phyloP scores from a whole-genome alignment of 768 basidiomycete species.

The Agaricus blazei region DNA sequence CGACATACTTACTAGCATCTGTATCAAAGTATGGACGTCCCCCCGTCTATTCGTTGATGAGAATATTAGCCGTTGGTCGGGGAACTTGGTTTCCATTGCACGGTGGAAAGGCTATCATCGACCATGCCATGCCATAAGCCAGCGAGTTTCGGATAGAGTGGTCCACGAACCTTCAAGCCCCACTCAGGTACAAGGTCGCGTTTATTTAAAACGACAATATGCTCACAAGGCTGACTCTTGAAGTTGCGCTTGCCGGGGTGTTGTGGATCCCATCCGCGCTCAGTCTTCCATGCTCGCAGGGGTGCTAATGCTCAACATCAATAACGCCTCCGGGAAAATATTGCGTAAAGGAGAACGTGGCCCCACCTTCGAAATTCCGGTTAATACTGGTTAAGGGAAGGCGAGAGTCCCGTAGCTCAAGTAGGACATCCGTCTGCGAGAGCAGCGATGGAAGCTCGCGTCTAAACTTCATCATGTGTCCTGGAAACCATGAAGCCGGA shows the following conservation, averaged over 20 bases:
- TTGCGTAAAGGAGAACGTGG: slow-evolving; percentile 15
- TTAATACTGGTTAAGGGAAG: slow-evolving; percentile 95
- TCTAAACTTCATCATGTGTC: slow-evolving; percentile 90
- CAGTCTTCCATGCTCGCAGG: slow-evolving; percentile 62
- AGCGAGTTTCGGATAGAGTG: slow-evolving; percentile 3
- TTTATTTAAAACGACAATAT: slow-evolving; percentile 90
- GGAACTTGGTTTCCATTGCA: slow-evolving; percentile 68
- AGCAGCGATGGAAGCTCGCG: slow-evolving; percentile 72
- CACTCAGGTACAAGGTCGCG: slow-evolving; percentile 85
- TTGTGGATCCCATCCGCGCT: slow-evolving; percentile 54
- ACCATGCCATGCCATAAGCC: slow-evolving; percentile 7
- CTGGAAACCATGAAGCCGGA: slow-evolving; percentile 92
- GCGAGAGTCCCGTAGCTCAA: slow-evolving; percentile 91
- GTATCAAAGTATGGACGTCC: slow-evolving; percentile 60
- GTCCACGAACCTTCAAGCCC: slow-evolving; percentile 71
- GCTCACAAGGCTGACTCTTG: slow-evolving; percentile 57
- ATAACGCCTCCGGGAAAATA: slow-evolving; percentile 4
- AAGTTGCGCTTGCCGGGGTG: slow-evolving; percentile 33
- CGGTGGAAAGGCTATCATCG: slow-evolving; percentile 59
- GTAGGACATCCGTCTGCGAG: slow-evolving; percentile 81
- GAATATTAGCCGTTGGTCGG: slow-evolving; percentile 63
- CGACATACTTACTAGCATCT: slow-evolving; percentile 70
- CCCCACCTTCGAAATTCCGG: slow-evolving; percentile 73
- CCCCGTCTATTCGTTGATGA: slow-evolving; percentile 65
- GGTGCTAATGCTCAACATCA: slow-evolving; percentile 38